phyloP scores from a whole-genome alignment of 352 stramenopile genomes.

The Phytophthora meadii region DNA sequence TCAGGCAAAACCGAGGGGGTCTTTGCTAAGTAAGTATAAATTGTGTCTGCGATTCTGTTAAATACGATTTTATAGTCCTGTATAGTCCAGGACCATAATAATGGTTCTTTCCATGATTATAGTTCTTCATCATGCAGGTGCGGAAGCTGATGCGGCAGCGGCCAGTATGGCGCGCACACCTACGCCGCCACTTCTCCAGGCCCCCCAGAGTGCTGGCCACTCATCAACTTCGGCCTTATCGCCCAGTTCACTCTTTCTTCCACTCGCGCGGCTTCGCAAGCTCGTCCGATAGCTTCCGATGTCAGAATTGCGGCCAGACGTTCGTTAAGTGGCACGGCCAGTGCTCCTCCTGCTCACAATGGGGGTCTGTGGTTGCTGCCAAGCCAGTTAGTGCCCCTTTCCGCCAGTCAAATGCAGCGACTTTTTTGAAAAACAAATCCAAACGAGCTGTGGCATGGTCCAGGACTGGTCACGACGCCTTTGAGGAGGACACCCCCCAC shows the following conservation, averaged over 20 bases:
- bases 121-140: not conserved
- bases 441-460: slow-evolving; percentile 49
- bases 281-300: slow-evolving; percentile 48
- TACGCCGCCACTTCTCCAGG: not conserved
- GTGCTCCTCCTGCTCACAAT: slow-evolving; percentile 89
- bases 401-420: slow-evolving; percentile 64
- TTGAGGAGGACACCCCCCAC: slow-evolving; percentile 23
- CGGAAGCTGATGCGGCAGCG: not conserved
- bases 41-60: too few relatives aligned
- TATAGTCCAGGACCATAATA: too few relatives aligned
- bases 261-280: slow-evolving; percentile 29
- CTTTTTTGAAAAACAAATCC: slow-evolving; percentile 48
- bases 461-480: slow-evolving; percentile 21
- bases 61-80: too few relatives aligned
- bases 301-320: slow-evolving; percentile 61
- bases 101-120: too few relatives aligned
- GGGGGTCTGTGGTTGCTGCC: slow-evolving; percentile 88
- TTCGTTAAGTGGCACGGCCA: slow-evolving; percentile 89
- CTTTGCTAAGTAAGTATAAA: too few relatives aligned
- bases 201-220: not conserved
- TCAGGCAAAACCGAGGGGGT: too few relatives aligned
- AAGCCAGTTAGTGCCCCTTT: slow-evolving; percentile 47
- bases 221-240: not conserved
- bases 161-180: not conserved
- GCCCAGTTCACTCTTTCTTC: not conserved